Conservation (phyloP, 2,329 filamentous ascomycete genomes). For the Gnomoniopsis smithogilvyi region DNA sequence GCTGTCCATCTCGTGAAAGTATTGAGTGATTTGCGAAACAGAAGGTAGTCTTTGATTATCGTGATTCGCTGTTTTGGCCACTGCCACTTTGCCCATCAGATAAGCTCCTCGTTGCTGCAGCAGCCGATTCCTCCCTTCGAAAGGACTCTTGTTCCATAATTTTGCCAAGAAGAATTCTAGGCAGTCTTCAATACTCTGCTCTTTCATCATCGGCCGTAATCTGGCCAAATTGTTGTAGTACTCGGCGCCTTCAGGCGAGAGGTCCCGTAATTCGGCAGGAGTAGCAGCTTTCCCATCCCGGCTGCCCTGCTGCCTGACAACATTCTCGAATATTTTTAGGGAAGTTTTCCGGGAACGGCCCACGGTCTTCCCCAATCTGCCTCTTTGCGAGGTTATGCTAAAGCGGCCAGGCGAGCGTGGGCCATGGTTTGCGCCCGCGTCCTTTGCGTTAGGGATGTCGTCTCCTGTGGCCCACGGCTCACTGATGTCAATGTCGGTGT, state of each 20-base stretch:
- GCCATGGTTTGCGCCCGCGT: neutral
- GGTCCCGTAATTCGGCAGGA: neutral
- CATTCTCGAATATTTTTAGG: constrained; percentile 12
- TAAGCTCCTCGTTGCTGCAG: constrained; percentile 22
- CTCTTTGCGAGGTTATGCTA: neutral
- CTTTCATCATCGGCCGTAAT: constrained; percentile 26
- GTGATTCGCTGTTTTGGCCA: constrained; percentile 31
- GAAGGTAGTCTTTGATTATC: constrained; percentile 30
- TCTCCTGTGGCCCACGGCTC: neutral
- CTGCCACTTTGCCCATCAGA: constrained; percentile 29
- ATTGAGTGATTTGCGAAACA: constrained; percentile 35
- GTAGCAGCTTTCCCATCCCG: neutral
- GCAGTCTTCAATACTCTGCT: constrained; percentile 19
- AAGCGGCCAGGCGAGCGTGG: neutral
- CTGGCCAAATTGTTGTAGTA: constrained; percentile 27
- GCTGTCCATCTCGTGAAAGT: constrained; percentile 32
- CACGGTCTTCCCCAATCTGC: too few species aligned
- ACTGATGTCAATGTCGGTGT: neutral
- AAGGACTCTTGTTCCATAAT: constrained; percentile 18
- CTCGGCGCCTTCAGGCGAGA: constrained; percentile 16
- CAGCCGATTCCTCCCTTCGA: constrained; percentile 22
- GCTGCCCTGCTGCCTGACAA: constrained; percentile 7
- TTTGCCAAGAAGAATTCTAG: constrained; percentile 31
- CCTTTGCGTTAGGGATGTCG: neutral
- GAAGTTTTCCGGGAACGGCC: neutral